Conservation (phyloP, 176 grass and related monocot genomes). For the Aegilops umbellulata region DNA sequence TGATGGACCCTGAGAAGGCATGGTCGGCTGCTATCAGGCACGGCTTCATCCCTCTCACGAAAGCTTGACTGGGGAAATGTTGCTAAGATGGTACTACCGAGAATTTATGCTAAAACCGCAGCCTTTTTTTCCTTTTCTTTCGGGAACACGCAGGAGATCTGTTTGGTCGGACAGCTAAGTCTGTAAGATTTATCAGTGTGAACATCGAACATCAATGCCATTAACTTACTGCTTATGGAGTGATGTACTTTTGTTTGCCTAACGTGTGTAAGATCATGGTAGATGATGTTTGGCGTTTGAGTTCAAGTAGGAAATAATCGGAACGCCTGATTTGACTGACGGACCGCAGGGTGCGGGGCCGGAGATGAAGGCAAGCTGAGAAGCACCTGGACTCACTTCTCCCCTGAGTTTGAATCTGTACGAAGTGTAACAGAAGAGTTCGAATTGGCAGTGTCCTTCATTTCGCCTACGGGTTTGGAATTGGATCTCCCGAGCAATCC, state of each 20-base stretch:
- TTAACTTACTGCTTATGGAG: not conserved
- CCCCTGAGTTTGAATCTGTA: not conserved
- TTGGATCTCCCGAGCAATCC: not conserved
- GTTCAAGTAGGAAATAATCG: not conserved
- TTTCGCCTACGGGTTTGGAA: not conserved
- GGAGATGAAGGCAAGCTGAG: not conserved
- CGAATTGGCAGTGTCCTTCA: not conserved
- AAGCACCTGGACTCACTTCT: not conserved
- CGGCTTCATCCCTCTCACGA: constrained; percentile 59
- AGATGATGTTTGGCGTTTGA: not conserved
- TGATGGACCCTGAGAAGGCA: constrained; percentile 60
- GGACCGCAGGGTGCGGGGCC: not conserved
- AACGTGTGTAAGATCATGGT: not conserved
- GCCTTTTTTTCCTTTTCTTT: too few relatives aligned
- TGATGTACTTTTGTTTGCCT: not conserved
- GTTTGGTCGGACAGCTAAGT: too few relatives aligned
- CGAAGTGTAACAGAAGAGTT: not conserved
- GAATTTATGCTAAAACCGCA: not conserved
- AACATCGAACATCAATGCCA: not conserved
- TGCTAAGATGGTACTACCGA: not conserved
- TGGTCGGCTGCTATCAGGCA: constrained; percentile 68
- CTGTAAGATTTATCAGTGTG: not conserved
- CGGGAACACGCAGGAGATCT: too few relatives aligned
- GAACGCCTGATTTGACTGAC: not conserved
- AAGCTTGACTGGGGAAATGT: constrained; percentile 14